These are phyloP conservation scores for Cercospora sesami DNA, from an alignment of 2,329 filamentous ascomycete genomes.

Conservation along the genomic window DNA sequence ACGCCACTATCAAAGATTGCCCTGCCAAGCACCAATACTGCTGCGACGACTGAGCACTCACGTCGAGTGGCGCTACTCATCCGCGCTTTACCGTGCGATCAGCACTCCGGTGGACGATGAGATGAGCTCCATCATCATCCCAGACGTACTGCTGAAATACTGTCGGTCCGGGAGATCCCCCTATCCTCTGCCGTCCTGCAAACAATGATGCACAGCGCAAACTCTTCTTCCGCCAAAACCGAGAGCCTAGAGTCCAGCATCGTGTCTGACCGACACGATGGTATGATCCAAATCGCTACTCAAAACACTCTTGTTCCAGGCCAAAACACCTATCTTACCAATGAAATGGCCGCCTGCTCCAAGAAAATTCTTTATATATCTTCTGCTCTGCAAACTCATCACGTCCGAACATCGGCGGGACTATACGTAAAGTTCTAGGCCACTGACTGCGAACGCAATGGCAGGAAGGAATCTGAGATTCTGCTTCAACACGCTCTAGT, in stretches of 20 bases:
- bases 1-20: background rate
- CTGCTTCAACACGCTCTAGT: background rate
- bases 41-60: background rate
- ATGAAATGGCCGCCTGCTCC: background rate
- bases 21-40: constrained; percentile 1
- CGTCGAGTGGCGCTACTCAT: background rate
- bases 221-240: background rate
- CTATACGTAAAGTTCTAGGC: background rate
- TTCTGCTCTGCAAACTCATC: background rate
- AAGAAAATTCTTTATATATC: background rate
- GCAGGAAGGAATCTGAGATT: background rate
- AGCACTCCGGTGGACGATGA: background rate
- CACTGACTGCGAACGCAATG: background rate
- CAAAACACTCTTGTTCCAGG: constrained; percentile 1
- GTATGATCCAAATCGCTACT: background rate
- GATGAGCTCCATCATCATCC: constrained; percentile 1
- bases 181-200: background rate
- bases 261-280: background rate
- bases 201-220: background rate
- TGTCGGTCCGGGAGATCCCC: constrained; percentile 10
- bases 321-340: background rate
- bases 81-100: background rate
- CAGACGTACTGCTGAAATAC: background rate
- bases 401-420: background rate
- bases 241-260: background rate